Conservation (phyloP, 306 rosid species). For the Casuarina equisetifolia region DNA sequence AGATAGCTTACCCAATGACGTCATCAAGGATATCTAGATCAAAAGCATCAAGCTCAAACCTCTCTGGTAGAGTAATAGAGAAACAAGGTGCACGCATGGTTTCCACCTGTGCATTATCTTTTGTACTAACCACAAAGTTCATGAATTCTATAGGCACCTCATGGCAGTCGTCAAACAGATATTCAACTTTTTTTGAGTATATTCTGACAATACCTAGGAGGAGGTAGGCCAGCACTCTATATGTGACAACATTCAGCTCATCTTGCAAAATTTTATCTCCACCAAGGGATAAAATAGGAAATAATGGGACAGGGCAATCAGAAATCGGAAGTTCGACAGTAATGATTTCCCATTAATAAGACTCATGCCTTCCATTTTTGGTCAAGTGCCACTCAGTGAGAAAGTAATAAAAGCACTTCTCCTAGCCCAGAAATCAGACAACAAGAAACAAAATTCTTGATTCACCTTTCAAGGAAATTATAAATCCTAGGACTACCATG, state of each 20-base stretch:
- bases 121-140: conserved; percentile 43
- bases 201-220: conserved; percentile 83
- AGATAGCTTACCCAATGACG: conserved; percentile 43
- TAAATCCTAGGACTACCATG: too few species aligned
- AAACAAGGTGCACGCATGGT: conserved; percentile 35
- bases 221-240: conserved; percentile 77
- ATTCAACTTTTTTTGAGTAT: conserved; percentile 73
- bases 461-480: background rate
- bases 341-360: background rate
- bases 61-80: conserved; percentile 59
- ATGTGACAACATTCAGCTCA: conserved; percentile 53
- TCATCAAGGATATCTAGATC: conserved; percentile 73
- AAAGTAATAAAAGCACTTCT: too few species aligned
- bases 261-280: conserved; percentile 73
- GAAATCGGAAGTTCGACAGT: conserved; percentile 9
- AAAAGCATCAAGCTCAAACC: conserved; percentile 72
- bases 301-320: background rate
- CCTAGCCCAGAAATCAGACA: background rate
- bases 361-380: background rate
- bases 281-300: conserved; percentile 5
- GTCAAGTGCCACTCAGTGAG: background rate
- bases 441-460: background rate
- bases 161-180: conserved; percentile 58
- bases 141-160: conserved; percentile 46
- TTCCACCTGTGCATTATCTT: conserved; percentile 31